Evolutionary conservation across 169 alveolate genomes (phyloP).

Genomic region (Plasmodium cynomolgi): DNA sequence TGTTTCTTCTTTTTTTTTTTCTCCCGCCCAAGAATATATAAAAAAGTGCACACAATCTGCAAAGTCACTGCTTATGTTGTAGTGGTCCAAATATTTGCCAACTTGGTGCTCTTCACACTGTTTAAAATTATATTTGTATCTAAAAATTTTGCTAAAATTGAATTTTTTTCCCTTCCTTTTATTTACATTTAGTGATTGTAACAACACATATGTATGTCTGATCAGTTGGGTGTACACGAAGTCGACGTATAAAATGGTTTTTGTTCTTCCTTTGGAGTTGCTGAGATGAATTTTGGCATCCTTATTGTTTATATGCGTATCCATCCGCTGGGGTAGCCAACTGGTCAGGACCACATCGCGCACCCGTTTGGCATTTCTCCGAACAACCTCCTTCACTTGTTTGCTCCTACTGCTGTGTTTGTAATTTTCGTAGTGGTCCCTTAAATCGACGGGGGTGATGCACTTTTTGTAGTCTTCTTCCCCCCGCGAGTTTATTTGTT

Average conservation of each 20-base stretch:
- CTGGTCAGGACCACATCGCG: constrained; percentile 11
- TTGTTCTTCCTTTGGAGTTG: background rate
- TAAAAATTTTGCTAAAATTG: constrained; percentile 25
- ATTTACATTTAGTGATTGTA: background rate
- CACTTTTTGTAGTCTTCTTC: background rate
- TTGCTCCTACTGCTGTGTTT: background rate
- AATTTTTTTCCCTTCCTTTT: constrained; percentile 13
- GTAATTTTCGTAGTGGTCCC: constrained; percentile 8
- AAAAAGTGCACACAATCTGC: background rate
- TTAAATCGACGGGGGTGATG: constrained; percentile 15
- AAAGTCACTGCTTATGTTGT: background rate
- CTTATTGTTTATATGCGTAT: background rate
- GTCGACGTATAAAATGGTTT: constrained; percentile 1
- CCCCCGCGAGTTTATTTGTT: background rate
- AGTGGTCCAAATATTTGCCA: background rate
- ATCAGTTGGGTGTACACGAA: constrained; percentile 25
- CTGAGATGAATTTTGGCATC: background rate
- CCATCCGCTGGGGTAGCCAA: background rate
- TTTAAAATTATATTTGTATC: constrained; percentile 30
- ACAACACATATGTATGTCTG: constrained; percentile 23
- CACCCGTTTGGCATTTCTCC: constrained; percentile 49
- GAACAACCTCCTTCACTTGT: constrained; percentile 2
- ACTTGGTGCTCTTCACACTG: background rate
- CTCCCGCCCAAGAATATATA: background rate
- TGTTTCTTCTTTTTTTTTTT: background rate